Evolutionary conservation across 805 yeast genomes (phyloP).

Genomic region (Starmerella roubikii): DNA sequence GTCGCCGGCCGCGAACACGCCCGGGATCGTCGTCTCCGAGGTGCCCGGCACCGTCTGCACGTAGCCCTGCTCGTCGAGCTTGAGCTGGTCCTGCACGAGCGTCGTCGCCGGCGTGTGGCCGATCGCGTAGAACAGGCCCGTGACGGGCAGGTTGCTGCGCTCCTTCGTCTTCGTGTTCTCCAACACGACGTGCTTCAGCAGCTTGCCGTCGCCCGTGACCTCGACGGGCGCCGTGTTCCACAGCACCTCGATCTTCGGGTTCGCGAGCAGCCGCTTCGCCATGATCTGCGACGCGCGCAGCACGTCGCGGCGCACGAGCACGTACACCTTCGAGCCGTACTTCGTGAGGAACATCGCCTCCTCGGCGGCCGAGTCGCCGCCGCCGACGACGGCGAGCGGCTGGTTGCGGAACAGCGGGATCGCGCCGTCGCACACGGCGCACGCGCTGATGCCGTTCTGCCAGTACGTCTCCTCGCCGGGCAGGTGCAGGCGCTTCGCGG

Average conservation of each 20-base stretch:
- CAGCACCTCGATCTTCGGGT: slow-evolving; percentile 81
- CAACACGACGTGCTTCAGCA: slow-evolving; percentile 50
- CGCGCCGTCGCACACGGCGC: slow-evolving; percentile 99
- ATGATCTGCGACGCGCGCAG: slow-evolving; percentile 91
- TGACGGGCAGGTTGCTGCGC: slow-evolving; percentile 55
- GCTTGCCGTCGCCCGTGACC: slow-evolving; percentile 89
- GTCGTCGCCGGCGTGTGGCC: slow-evolving; percentile 94
- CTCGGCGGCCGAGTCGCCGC: slow-evolving; percentile 99
- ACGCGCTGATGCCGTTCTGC: slow-evolving; percentile 98
- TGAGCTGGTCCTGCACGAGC: slow-evolving; percentile 62
- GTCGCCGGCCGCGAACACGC: slow-evolving; percentile 97
- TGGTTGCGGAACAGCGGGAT: slow-evolving; percentile 96
- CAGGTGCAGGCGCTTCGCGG: slow-evolving; percentile 83
- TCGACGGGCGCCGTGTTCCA: slow-evolving; percentile 75
- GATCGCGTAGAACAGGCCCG: slow-evolving; percentile 93
- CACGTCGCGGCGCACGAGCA: slow-evolving; percentile 86
- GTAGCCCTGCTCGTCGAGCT: slow-evolving; percentile 80
- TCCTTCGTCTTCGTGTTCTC: slow-evolving; percentile 62
- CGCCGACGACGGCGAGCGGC: slow-evolving; percentile 96
- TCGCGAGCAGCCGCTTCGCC: slow-evolving; percentile 80
- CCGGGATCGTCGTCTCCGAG: slow-evolving; percentile 69
- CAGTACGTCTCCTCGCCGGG: slow-evolving; percentile 98
- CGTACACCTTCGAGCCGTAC: slow-evolving; percentile 89
- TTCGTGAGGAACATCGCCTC: slow-evolving; percentile 95
- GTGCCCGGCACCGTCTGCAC: slow-evolving; percentile 83